Percentiles rank a stretch among this genome's conserved stretches.
These are phyloP conservation scores for Kokia cookei DNA, from an alignment of 441 rosid species.

Conservation along the genomic window DNA sequence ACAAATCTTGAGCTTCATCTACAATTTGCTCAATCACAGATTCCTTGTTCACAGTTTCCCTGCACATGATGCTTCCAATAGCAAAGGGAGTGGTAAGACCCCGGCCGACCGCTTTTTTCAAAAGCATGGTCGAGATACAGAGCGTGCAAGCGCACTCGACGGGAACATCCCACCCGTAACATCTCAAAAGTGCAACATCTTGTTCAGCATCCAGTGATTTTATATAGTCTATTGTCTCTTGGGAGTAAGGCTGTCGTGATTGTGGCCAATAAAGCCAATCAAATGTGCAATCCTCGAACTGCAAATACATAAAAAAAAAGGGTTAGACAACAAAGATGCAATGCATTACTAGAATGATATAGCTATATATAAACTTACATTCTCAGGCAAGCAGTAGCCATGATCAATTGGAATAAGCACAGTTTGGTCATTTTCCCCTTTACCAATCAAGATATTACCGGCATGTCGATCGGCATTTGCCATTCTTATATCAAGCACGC, in stretches of 20 bases:
- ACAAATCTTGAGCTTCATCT: constrained; percentile 49
- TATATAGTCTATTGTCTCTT: constrained; percentile 54
- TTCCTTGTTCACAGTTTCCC: constrained; percentile 62
- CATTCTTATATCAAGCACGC: constrained; percentile 75
- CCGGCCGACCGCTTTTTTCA: constrained; percentile 72
- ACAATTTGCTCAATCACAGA: constrained; percentile 73
- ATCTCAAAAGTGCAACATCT: constrained; percentile 64
- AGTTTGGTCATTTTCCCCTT: constrained; percentile 51
- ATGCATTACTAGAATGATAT: neutral
- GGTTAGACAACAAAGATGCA: neutral
- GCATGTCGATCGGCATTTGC: constrained; percentile 91
- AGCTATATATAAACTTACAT: constrained; percentile 37
- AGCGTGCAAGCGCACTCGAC: constrained; percentile 53
- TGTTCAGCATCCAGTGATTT: constrained; percentile 62
- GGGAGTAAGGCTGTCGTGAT: constrained; percentile 60
- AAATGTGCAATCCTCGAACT: constrained; percentile 98
- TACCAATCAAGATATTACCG: constrained; percentile 71
- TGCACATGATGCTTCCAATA: constrained; percentile 84
- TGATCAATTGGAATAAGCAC: constrained; percentile 88
- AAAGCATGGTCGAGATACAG: constrained; percentile 77
- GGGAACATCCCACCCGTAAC: constrained; percentile 68
- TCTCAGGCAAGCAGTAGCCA: constrained; percentile 91
- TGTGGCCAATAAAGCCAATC: constrained; percentile 99
- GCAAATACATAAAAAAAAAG: constrained; percentile 17
- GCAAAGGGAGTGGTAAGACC: constrained; percentile 72